Percentiles rank a stretch among this genome's conserved stretches.
Evolutionary conservation across 768 basidiomycete genomes (phyloP).

Genomic region (Imleria badia): DNA sequence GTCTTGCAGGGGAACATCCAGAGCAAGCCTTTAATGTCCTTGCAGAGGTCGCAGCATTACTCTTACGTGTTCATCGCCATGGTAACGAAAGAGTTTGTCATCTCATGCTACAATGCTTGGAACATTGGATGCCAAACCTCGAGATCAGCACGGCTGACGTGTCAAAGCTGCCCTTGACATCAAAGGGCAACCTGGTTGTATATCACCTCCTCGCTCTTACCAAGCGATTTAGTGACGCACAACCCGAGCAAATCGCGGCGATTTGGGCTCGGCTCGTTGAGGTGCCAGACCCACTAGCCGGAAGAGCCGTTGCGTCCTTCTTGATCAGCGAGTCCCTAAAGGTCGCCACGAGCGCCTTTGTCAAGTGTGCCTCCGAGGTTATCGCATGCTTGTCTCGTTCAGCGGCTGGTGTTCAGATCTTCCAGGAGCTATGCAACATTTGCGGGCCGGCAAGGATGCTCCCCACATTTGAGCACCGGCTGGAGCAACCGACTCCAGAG

Average conservation of each 20-base stretch:
- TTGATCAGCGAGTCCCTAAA: constrained; percentile 86
- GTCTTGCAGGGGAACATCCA: constrained; percentile 77
- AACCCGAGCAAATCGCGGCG: constrained; percentile 76
- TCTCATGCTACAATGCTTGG: constrained; percentile 73
- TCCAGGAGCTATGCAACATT: constrained; percentile 81
- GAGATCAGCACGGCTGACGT: constrained; percentile 51
- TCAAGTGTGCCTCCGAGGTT: constrained; percentile 76
- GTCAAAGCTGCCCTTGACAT: constrained; percentile 24
- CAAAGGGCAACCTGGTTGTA: constrained; percentile 61
- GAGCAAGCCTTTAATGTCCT: constrained; percentile 64
- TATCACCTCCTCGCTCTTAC: constrained; percentile 86
- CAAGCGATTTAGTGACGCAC: constrained; percentile 65
- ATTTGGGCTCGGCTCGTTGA: constrained; percentile 82
- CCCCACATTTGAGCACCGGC: constrained; percentile 70
- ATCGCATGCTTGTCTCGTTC: constrained; percentile 84
- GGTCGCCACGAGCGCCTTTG: constrained; percentile 75
- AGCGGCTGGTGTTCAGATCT: constrained; percentile 65
- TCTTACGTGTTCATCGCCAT: constrained; percentile 60
- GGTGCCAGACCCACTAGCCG: constrained; percentile 66
- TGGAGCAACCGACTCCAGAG: constrained; percentile 55
- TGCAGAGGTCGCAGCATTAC: constrained; percentile 66
- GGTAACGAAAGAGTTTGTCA: constrained; percentile 51
- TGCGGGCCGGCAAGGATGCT: constrained; percentile 86
- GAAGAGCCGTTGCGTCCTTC: constrained; percentile 77
- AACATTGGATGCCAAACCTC: constrained; percentile 81